A percentile compares a stretch with the other conserved stretches of the same genome.
Evolutionary conservation across 352 stramenopile genomes (phyloP).

Genomic region (Phytopythium delawarense): DNA sequence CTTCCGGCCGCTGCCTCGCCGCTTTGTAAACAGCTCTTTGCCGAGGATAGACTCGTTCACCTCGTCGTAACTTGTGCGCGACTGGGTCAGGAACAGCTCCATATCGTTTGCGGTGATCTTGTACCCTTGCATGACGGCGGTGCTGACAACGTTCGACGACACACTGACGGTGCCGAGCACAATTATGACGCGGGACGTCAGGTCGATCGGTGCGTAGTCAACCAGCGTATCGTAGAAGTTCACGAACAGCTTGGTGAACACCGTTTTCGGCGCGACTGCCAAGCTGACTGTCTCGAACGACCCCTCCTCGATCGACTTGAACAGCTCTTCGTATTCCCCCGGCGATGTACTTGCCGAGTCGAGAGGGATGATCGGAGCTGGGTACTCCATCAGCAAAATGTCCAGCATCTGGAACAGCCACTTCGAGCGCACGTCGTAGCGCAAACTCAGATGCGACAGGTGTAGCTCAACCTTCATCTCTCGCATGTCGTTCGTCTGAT

Average conservation of each 20-base stretch:
- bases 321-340: constrained; percentile 46
- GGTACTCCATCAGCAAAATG: constrained; percentile 79
- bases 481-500: constrained; percentile 85
- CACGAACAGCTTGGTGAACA: constrained; percentile 88
- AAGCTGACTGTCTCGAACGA: constrained; percentile 59
- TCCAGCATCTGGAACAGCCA: constrained; percentile 78
- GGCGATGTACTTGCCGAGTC: constrained; percentile 65
- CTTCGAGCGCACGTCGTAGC: constrained; percentile 78
- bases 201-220: constrained; percentile 65
- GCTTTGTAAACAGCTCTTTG: constrained; percentile 48
- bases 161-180: constrained; percentile 70
- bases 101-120: constrained; percentile 75
- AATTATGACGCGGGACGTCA: constrained; percentile 70
- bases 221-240: constrained; percentile 81
- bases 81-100: constrained; percentile 66
- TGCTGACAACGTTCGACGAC: constrained; percentile 84
- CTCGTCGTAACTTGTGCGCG: constrained; percentile 60
- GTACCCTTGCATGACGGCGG: constrained; percentile 83
- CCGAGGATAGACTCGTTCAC: constrained; percentile 63
- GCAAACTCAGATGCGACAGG: constrained; percentile 76
- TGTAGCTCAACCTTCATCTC: constrained; percentile 88
- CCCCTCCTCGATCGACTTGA: constrained; percentile 21
- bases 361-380: constrained; percentile 74
- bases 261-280: constrained; percentile 64
- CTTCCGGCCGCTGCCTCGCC: constrained; percentile 10